Evolutionary conservation across 2,329 filamentous ascomycete genomes (phyloP).

Genomic region (Exserohilum turcica): DNA sequence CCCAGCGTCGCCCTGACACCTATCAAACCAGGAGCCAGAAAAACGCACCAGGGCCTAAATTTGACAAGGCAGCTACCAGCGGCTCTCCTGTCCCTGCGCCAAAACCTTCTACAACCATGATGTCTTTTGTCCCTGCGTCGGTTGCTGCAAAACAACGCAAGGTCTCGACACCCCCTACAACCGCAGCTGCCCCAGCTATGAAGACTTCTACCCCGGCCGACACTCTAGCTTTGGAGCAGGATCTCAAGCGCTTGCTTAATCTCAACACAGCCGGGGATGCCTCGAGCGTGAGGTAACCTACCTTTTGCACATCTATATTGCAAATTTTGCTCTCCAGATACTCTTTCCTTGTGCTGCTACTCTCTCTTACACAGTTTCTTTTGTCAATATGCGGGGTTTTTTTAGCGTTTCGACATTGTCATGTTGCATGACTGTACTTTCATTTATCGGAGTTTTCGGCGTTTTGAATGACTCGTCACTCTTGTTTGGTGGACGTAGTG

Average conservation of each 20-base stretch:
- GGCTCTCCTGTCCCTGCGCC: conserved; percentile 21
- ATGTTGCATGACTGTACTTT: conserved; percentile 25
- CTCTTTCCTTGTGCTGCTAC: not conserved
- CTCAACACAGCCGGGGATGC: conserved; percentile 30
- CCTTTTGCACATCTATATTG: conserved; percentile 28
- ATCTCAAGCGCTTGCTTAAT: conserved; percentile 46
- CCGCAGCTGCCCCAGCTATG: conserved; percentile 20
- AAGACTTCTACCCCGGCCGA: conserved; percentile 24
- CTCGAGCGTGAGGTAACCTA: conserved; percentile 30
- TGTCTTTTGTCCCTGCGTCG: conserved; percentile 46
- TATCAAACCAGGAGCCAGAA: conserved; percentile 22
- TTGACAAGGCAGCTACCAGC: conserved; percentile 19
- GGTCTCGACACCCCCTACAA: conserved; percentile 22
- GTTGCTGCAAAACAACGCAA: conserved; percentile 42
- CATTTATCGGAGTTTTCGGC: conserved; percentile 28
- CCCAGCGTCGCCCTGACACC: conserved; percentile 33
- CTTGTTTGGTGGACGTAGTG: conserved; percentile 17
- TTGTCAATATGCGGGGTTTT: conserved; percentile 31
- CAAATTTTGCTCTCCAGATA: conserved; percentile 24
- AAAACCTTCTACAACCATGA: conserved; percentile 34
- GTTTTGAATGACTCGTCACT: conserved; percentile 23
- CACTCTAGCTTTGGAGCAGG: conserved; percentile 40
- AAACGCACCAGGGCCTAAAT: conserved; percentile 11
- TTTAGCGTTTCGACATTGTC: conserved; percentile 23
- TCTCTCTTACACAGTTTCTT: conserved; percentile 18